Evolutionary conservation across 176 grass and related monocot genomes (phyloP).

Genomic region (Carex cristatella): DNA sequence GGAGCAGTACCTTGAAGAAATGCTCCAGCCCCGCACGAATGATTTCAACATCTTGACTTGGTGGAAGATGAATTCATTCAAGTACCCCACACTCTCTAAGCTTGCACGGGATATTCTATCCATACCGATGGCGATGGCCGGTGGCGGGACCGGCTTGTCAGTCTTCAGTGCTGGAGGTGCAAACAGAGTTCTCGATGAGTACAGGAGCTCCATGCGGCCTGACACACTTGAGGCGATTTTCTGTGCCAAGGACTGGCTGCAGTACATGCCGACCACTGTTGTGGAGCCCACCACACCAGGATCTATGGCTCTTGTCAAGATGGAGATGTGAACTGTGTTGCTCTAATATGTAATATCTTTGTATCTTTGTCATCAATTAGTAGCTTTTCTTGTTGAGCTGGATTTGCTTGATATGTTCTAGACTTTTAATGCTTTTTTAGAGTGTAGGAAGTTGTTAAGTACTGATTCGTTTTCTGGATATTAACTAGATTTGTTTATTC

Average conservation of each 20-base stretch:
- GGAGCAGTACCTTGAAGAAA: conserved; percentile 51
- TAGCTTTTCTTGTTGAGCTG: background rate
- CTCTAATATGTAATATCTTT: background rate
- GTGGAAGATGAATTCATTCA: conserved; percentile 34
- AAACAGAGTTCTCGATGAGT: conserved; percentile 36
- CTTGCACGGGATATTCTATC: conserved; percentile 37
- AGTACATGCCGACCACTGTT: conserved; percentile 4
- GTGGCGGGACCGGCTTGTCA: background rate
- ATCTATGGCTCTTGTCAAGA: background rate
- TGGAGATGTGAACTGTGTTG: conserved; percentile 10
- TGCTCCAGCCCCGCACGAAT: conserved; percentile 16
- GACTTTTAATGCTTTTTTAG: conserved; percentile 14
- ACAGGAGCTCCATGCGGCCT: conserved; percentile 40
- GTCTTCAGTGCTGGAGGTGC: conserved; percentile 28
- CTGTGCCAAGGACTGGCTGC: conserved; percentile 47
- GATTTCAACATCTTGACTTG: conserved; percentile 46
- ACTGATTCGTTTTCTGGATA: background rate
- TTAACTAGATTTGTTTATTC: background rate
- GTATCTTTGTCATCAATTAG: conserved; percentile 2
- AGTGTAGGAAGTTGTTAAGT: conserved; percentile 9
- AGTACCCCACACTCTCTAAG: conserved; percentile 44
- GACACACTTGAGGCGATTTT: conserved; percentile 37
- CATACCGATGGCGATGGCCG: conserved; percentile 30
- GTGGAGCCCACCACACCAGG: background rate
- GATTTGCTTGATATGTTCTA: background rate